Percentiles rank a stretch among this genome's conserved stretches.
phyloP scores from a whole-genome alignment of 1,139 yeast species.

The Zygoascus hellenicus region DNA sequence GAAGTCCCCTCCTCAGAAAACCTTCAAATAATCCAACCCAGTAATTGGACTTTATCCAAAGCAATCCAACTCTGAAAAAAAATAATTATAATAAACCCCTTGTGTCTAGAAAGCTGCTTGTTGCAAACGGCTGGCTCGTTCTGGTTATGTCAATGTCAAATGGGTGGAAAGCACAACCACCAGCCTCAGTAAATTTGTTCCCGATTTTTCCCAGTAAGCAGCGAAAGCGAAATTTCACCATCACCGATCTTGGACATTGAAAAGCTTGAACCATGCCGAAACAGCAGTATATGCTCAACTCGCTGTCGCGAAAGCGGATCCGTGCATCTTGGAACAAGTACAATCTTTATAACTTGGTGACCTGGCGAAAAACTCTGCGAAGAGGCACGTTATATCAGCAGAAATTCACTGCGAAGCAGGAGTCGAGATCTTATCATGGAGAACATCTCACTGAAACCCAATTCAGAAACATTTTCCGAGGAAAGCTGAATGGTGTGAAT shows the following conservation, averaged over 20 bases:
- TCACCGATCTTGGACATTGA: background rate
- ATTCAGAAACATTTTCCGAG: conserved; percentile 67
- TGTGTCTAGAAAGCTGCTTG: too few species aligned
- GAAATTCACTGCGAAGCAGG: conserved; percentile 87
- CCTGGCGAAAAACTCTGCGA: conserved; percentile 44
- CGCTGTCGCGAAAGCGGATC: conserved; percentile 43
- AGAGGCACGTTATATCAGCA: conserved; percentile 75
- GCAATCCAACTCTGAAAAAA: too few species aligned
- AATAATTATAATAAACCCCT: too few species aligned
- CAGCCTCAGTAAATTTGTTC: background rate
- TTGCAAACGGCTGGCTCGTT: too few species aligned
- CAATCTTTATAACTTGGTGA: conserved; percentile 75
- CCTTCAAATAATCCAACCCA: too few species aligned
- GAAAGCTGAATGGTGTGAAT: conserved; percentile 77
- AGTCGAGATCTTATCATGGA: conserved; percentile 93
- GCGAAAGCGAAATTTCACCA: conserved; percentile 3
- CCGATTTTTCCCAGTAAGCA: too few species aligned
- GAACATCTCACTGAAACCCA: conserved; percentile 83
- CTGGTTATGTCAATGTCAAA: background rate
- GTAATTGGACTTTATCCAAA: too few species aligned
- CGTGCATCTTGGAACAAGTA: conserved; percentile 91
- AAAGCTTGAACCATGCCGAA: conserved; percentile 19
- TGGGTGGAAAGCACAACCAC: background rate
- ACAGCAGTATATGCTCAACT: conserved; percentile 23
- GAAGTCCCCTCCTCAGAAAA: too few species aligned